Conservation (phyloP, 129 eudicot species). For the Ambrosia artemisiifolia region DNA sequence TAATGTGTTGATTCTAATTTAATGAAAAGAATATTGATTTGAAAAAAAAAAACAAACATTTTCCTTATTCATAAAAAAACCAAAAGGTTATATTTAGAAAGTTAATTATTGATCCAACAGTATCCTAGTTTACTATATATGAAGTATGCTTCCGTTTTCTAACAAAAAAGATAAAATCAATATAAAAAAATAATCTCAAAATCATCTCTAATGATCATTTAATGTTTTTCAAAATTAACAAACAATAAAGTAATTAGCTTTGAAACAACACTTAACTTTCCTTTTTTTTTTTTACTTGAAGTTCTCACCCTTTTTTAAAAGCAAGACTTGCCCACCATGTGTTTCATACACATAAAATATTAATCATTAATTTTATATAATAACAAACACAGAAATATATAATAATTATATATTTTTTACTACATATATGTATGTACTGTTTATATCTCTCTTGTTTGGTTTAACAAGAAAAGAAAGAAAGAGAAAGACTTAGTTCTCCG, state of each 20-base stretch:
- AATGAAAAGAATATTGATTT: no score
- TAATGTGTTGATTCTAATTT: no score
- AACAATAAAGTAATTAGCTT: no score
- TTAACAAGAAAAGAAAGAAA: neutral
- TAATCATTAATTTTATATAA: neutral
- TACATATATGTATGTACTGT: neutral
- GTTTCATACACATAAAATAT: neutral
- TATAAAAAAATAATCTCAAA: no score
- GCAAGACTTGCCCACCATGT: neutral
- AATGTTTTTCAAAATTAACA: neutral
- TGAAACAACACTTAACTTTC: no score
- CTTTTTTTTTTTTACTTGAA: neutral
- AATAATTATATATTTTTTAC: neutral
- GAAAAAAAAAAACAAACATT: neutral
- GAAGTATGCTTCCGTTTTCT: no score
- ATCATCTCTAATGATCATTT: neutral
- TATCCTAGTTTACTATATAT: no score
- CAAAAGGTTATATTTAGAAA: no score
- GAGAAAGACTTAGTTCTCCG: constrained; percentile 26
- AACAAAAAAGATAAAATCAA: no score
- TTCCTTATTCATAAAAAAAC: neutral
- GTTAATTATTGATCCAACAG: no score
- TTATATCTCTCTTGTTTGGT: neutral
- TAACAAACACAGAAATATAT: constrained; percentile 1
- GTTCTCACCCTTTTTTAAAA: neutral